Percentiles rank a stretch among this genome's conserved stretches.
These are phyloP conservation scores for Plantago elongata DNA, from an alignment of 257 asterid genomes.

Conservation along the genomic window DNA sequence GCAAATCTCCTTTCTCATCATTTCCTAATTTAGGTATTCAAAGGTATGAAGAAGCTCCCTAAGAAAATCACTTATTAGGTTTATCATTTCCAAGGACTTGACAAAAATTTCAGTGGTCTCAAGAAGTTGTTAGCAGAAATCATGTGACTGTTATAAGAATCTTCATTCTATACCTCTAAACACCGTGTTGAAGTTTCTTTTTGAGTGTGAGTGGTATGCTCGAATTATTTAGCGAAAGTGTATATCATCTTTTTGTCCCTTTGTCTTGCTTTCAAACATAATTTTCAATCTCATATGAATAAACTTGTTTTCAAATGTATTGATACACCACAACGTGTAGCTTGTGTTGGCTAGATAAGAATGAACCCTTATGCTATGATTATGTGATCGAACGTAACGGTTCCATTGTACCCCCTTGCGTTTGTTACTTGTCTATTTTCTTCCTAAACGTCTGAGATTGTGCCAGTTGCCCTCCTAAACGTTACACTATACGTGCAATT, in stretches of 20 bases:
- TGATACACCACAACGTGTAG: too few relatives aligned
- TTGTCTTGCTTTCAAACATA: background rate
- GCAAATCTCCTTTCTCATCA: background rate
- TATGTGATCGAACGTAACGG: too few relatives aligned
- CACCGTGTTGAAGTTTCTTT: background rate
- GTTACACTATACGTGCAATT: too few relatives aligned
- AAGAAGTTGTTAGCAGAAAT: background rate
- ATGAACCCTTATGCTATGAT: too few relatives aligned
- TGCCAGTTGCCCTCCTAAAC: too few relatives aligned
- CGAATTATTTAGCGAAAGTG: background rate
- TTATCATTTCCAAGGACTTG: background rate
- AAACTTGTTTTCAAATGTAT: too few relatives aligned
- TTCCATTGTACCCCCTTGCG: too few relatives aligned
- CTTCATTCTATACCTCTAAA: background rate
- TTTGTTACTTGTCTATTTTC: too few relatives aligned
- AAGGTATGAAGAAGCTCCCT: constrained; percentile 11
- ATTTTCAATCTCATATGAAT: too few relatives aligned
- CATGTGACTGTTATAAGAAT: constrained; percentile 3
- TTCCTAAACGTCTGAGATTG: too few relatives aligned
- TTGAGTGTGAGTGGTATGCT: background rate
- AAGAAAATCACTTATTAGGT: too few relatives aligned
- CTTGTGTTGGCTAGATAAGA: too few relatives aligned
- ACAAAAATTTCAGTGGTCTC: constrained; percentile 6
- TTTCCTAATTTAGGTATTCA: constrained; percentile 11
- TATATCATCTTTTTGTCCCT: background rate